Evolutionary conservation across 1,284 basidiomycete genomes (phyloP), one percentile per base, ranked within the genome.

Genomic region (Gomphus sp.): DNA sequence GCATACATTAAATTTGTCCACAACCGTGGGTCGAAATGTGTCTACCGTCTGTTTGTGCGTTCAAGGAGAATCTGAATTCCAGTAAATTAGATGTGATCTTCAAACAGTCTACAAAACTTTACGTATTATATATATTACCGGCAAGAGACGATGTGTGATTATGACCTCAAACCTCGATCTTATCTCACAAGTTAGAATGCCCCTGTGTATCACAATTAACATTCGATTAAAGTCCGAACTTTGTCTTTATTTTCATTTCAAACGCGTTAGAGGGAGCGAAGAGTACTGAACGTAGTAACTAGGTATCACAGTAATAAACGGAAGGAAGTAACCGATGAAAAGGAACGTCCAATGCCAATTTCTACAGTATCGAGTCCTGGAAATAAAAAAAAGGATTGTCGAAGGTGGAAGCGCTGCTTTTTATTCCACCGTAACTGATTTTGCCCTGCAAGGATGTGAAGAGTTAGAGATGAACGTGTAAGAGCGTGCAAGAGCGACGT

Each of bases 361-460:
- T 28, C 52, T 37, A 37, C 39, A 52, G 36, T 39, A 31, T 36
- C 14, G n/a, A 34, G 31, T 12, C 28, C 5, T 43, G 36, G 28
- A 39, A 25, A 25, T 37, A 25, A 52, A n/a, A 18, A 28, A 18
- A 33, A 33, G 12, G 11, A n/a, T 22, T 6, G 16, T 5, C 16
- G 43, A 16, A 44, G 18, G 43, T 4, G 12, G 28, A n/a, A 7
- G 11, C 28, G 48, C 16, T 50, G 14, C 28, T 9, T 70, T 80
- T 16, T 85, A 91, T 80, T 91, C 89, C 48, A 81, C 82, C 52
- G 89, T 92, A 63, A 92, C 89, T 56, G 87, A 90, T 73, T 91
- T 91, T 61, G 89, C 89, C 77, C 87, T 90, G 64, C 0, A 25
- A 31, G 56, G 61, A 25, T 37, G 51, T 5, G 55, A 62, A 22